Conservation (phyloP, 768 basidiomycete species). For the Phaeolepiota aurea region DNA sequence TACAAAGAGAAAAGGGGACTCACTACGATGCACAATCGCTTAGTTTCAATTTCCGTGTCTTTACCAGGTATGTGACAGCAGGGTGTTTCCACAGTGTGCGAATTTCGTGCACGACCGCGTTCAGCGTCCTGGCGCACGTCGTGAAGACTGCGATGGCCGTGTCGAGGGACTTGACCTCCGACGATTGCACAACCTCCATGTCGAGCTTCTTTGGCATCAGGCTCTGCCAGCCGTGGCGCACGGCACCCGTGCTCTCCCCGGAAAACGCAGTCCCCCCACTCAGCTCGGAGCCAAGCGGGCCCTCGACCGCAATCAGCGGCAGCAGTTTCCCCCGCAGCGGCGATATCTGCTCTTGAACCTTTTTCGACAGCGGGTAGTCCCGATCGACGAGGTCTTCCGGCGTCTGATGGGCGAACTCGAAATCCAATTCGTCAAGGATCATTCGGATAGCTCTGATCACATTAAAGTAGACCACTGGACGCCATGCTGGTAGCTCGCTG, state of each 20-base stretch:
- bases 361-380: slow-evolving; percentile 10
- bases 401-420: slow-evolving; percentile 30
- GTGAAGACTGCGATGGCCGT: slow-evolving; percentile 33
- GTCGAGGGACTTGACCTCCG: slow-evolving; percentile 14
- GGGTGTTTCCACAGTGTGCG: slow-evolving; percentile 63
- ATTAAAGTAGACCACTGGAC: slow-evolving; percentile 77
- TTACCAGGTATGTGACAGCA: slow-evolving; percentile 49
- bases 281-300: slow-evolving; percentile 58
- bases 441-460: slow-evolving; percentile 72
- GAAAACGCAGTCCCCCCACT: slow-evolving; percentile 54
- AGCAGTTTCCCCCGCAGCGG: slow-evolving; percentile 48
- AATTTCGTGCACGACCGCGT: slow-evolving; percentile 41
- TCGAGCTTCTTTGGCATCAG: slow-evolving; percentile 21
- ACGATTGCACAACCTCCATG: slow-evolving; percentile 30
- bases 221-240: slow-evolving; percentile 68
- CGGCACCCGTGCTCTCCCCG: slow-evolving; percentile 54
- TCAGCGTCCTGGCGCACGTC: slow-evolving; percentile 48
- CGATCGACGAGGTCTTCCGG: slow-evolving; percentile 12
- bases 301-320: slow-evolving; percentile 59
- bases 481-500: slow-evolving; percentile 66
- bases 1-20: slow-evolving; percentile 16
- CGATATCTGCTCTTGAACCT: slow-evolving; percentile 31
- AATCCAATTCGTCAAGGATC: slow-evolving; percentile 66
- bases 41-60: slow-evolving; percentile 50
- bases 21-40: slow-evolving; percentile 77